These are phyloP conservation scores for Pilasporangium apinafurcum DNA, from an alignment of 352 stramenopile genomes.

Conservation along the genomic window DNA sequence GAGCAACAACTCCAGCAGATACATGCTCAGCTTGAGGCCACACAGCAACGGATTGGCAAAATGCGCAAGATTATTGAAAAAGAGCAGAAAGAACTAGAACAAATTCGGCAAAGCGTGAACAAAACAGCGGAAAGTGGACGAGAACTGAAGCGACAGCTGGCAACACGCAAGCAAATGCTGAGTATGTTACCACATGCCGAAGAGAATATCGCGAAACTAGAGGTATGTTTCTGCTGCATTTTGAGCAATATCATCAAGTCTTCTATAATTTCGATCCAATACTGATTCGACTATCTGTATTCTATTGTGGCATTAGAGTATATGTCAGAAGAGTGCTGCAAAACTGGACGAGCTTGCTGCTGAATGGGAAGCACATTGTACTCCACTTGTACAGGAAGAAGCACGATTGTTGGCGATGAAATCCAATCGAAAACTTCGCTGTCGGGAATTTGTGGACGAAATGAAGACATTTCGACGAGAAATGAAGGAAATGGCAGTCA, in stretches of 20 bases:
- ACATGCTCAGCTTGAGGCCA: conserved; percentile 23
- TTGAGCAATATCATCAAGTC: too few relatives aligned
- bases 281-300: not conserved
- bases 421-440: conserved; percentile 40
- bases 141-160: conserved; percentile 40
- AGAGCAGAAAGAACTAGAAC: conserved; percentile 16
- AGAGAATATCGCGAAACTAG: conserved; percentile 62
- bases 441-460: conserved; percentile 51
- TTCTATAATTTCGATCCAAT: too few relatives aligned
- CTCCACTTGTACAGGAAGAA: conserved; percentile 42
- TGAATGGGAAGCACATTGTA: conserved; percentile 50
- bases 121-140: conserved; percentile 18
- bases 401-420: conserved; percentile 29
- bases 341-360: conserved; percentile 42
- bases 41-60: conserved; percentile 22
- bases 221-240: conserved; percentile 32
- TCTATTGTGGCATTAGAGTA: conserved; percentile 9
- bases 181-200: conserved; percentile 55
- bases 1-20: conserved; percentile 20
- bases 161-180: conserved; percentile 46
- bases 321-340: conserved; percentile 41
- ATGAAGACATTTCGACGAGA: conserved; percentile 58
- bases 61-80: conserved; percentile 34
- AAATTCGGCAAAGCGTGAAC: conserved; percentile 22
- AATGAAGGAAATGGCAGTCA: conserved; percentile 52